Evolutionary conservation across 129 eudicot genomes (phyloP).

Genomic region (Tagetes erecta): DNA sequence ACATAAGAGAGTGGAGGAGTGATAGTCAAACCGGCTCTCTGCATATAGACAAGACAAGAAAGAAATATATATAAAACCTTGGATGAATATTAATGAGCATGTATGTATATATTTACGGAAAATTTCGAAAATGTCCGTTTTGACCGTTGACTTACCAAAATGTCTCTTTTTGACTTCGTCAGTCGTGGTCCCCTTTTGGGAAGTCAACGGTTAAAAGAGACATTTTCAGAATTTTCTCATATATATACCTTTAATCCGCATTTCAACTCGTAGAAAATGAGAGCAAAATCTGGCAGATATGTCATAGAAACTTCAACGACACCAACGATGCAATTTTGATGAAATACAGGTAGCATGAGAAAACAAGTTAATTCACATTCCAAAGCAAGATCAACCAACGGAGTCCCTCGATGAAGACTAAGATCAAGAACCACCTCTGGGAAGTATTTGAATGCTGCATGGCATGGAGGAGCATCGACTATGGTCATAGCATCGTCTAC

Average conservation of each 20-base stretch:
- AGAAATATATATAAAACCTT: background rate
- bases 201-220: too few relatives aligned
- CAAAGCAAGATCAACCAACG: constrained; percentile 8
- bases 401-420: background rate
- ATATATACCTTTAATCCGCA: background rate
- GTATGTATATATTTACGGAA: too few relatives aligned
- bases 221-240: too few relatives aligned
- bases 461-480: background rate
- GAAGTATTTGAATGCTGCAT: background rate
- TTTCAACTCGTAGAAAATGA: background rate
- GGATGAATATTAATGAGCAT: too few relatives aligned
- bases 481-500: background rate
- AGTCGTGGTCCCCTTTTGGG: too few relatives aligned
- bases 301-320: constrained; percentile 10
- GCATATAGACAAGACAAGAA: background rate
- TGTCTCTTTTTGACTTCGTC: too few relatives aligned
- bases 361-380: constrained; percentile 7
- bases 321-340: background rate
- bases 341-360: constrained; percentile 7
- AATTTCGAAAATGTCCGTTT: too few relatives aligned
- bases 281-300: background rate
- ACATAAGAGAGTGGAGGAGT: background rate
- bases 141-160: too few relatives aligned
- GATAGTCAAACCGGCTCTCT: background rate
- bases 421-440: constrained; percentile 21